Evolutionary conservation across 2,329 filamentous ascomycete species (phyloP).

Genomic region (Zymoseptoria pseudotritici): DNA sequence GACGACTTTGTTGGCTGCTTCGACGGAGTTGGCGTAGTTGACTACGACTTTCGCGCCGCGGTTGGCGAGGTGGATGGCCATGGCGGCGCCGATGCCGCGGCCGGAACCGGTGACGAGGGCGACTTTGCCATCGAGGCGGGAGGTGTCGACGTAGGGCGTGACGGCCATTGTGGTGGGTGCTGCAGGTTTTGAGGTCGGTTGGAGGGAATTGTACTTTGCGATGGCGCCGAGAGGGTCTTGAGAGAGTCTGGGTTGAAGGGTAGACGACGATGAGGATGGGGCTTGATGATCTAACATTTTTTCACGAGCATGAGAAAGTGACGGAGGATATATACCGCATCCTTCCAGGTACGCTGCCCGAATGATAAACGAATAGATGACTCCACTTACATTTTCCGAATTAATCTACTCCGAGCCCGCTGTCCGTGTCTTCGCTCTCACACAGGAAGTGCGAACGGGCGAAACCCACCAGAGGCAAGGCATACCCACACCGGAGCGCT

Average conservation of each 20-base stretch:
- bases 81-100: conserved; percentile 59
- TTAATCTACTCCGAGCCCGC: background rate
- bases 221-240: conserved; percentile 21
- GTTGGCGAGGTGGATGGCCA: conserved; percentile 58
- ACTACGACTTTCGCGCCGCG: conserved; percentile 60
- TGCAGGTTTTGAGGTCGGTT: conserved; percentile 10
- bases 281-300: background rate
- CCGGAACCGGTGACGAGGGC: conserved; percentile 49
- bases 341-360: background rate
- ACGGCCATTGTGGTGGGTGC: conserved; percentile 30
- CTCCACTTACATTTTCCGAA: background rate
- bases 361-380: background rate
- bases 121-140: conserved; percentile 48
- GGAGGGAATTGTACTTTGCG: conserved; percentile 17
- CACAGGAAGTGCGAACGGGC: background rate
- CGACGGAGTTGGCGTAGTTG: conserved; percentile 60
- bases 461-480: background rate
- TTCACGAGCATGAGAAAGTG: background rate
- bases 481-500: background rate
- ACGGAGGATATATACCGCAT: background rate
- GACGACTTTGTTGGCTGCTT: conserved; percentile 59
- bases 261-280: background rate
- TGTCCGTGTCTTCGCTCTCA: background rate
- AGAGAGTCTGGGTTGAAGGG: conserved; percentile 13
- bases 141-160: conserved; percentile 35